Evolutionary conservation across 2,329 filamentous ascomycete genomes (phyloP), one percentile per base, ranked within the genome.

Genomic region (Aureobasidium sp.): DNA sequence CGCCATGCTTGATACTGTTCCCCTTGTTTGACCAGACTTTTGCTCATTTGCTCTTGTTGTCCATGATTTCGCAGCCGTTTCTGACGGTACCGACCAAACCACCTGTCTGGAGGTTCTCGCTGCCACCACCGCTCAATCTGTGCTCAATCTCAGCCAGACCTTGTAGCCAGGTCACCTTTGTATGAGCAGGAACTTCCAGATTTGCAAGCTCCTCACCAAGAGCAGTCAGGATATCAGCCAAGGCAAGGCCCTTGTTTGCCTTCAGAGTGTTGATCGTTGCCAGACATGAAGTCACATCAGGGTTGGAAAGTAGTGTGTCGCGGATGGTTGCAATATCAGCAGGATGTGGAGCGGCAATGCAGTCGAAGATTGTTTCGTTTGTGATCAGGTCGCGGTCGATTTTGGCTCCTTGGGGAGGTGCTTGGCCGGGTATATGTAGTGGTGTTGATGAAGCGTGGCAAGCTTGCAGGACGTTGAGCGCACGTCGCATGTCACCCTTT

Each of bases 401-500:
- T 59, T 75, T 83, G 79, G 64, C 88, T 78, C 64, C 80, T 34
- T 72, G 70, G 45, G 78, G 73, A 14, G 75, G 73, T 50, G 75
- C 73, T 63, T 79, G 72, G n/a, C 81, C 78, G 1, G 78, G 78
- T 7, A 76, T 69, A 27, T 78, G 76, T 16, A 82, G 70, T 4
- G 79, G 80, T 78, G 79, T 83, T 85, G 91, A 95, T 64, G 91
- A 96, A 37, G 94, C 94, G 73, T 97, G 91, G 67, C 94, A 99
- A 9, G 94, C 94, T 76, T 99, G 94, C 32, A 99, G 80, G 10
- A 99, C 94, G 70, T 99, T 99, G 67, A 99, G 75, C 0, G 94
- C 92, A 65, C 94, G 81, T 70, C 94, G 84, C 94, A 99, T 99
- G 71, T 99, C 94, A 58, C 94, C 94, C 73, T 93, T 95, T 74